Conservation (phyloP, 441 rosid genomes). For the Metrosideros polymorpha region DNA sequence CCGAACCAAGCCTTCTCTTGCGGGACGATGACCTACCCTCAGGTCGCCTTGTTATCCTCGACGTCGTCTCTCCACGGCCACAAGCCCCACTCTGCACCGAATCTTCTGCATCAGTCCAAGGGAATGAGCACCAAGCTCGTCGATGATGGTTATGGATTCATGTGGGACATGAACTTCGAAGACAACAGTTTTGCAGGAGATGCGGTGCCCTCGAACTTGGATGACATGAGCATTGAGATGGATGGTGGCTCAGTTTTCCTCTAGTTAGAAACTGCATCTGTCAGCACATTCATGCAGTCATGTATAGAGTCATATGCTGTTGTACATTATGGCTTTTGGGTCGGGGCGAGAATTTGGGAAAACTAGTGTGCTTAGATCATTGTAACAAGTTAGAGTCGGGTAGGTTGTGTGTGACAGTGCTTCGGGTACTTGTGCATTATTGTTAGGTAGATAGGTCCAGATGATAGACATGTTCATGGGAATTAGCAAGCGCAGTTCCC, state of each 20-base stretch:
- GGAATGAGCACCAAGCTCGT: constrained; percentile 14
- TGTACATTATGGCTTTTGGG: neutral
- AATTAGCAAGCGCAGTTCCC: neutral
- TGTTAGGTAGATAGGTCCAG: neutral
- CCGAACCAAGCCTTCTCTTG: neutral
- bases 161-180: constrained; percentile 52
- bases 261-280: constrained; percentile 2
- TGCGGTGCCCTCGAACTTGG: constrained; percentile 31
- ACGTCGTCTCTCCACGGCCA: neutral
- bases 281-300: neutral
- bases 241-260: constrained; percentile 40
- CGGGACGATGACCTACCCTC: neutral
- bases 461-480: neutral
- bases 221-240: constrained; percentile 42
- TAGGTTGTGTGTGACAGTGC: neutral
- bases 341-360: neutral
- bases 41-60: neutral
- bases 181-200: constrained; percentile 29
- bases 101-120: constrained; percentile 34
- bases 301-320: neutral
- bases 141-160: constrained; percentile 41
- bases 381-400: neutral
- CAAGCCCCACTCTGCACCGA: constrained; percentile 22
- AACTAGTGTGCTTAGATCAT: neutral
- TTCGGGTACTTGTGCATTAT: neutral